phyloP scores from a whole-genome alignment of 2,329 filamentous ascomycete species.

The Amesomyces nigricolor region DNA sequence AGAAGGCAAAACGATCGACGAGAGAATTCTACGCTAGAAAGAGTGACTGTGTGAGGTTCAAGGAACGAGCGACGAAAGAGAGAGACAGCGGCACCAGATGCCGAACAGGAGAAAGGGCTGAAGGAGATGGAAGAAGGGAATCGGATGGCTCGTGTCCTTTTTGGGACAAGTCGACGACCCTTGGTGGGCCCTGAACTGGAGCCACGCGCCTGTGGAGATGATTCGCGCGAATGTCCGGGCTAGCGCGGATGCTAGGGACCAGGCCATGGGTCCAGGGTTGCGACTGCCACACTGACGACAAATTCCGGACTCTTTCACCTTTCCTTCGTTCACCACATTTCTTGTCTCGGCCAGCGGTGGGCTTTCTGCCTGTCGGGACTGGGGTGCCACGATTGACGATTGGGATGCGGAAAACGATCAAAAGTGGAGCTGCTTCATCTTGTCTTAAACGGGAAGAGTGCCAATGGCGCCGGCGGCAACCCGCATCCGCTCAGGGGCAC shows the following conservation, averaged over 20 bases:
- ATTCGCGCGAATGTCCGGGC: conserved; percentile 4
- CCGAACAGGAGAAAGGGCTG: not conserved
- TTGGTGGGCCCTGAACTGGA: not conserved
- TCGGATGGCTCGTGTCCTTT: conserved; percentile 6
- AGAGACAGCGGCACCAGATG: not conserved
- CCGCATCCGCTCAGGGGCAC: not conserved
- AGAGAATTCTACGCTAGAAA: not conserved
- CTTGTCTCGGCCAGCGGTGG: not conserved
- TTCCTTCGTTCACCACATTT: not conserved
- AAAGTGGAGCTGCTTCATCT: not conserved
- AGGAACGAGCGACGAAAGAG: not conserved
- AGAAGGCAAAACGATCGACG: not conserved
- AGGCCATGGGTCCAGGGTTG: not conserved
- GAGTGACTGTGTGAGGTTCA: not conserved
- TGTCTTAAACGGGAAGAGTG: conserved; percentile 4
- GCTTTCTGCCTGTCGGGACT: not conserved
- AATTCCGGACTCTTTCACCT: not conserved
- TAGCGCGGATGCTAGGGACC: not conserved
- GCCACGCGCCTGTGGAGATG: conserved; percentile 18
- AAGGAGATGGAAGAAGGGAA: not conserved
- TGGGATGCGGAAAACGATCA: not conserved
- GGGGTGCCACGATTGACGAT: not conserved
- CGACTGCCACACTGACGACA: not conserved
- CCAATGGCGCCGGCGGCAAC: not conserved
- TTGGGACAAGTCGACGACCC: not conserved